Evolutionary conservation across 176 grass and related monocot species (phyloP).

Genomic region (Cocos nucifera): DNA sequence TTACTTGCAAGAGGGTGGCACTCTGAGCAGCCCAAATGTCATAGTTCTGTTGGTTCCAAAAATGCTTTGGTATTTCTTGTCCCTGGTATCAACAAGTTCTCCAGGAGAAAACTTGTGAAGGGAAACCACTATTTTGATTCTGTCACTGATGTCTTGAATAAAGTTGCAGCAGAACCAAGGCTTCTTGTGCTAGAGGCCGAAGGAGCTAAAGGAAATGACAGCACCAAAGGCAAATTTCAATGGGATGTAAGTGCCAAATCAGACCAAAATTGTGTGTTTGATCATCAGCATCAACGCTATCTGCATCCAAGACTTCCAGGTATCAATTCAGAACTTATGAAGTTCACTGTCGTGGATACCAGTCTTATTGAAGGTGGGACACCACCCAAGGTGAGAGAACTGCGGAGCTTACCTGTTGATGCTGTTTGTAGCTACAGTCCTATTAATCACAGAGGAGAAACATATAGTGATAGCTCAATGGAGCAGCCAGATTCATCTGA

Average conservation of each 20-base stretch:
- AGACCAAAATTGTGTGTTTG: conserved; percentile 23
- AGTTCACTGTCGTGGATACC: conserved; percentile 91
- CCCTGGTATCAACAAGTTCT: conserved; percentile 74
- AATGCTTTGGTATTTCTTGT: conserved; percentile 60
- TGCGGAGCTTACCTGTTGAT: conserved; percentile 68
- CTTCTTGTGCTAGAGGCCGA: conserved; percentile 65
- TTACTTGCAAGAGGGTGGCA: conserved; percentile 91
- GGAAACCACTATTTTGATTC: conserved; percentile 91
- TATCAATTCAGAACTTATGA: conserved; percentile 44
- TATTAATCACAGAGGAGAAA: no score
- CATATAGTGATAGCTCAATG: no score
- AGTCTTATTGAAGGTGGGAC: conserved; percentile 58
- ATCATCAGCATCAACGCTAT: conserved; percentile 22
- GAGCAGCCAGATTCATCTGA: no score
- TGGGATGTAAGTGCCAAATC: conserved; percentile 19
- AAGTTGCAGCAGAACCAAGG: conserved; percentile 48
- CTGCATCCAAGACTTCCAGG: conserved; percentile 13
- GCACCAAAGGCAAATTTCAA: conserved; percentile 21
- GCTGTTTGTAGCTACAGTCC: not conserved
- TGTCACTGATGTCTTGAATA: conserved; percentile 76
- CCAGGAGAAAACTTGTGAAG: conserved; percentile 58
- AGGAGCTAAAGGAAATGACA: conserved; percentile 17
- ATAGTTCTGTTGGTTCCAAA: conserved; percentile 34
- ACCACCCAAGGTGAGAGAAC: conserved; percentile 45
- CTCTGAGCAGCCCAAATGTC: conserved; percentile 80